Percentiles rank a stretch among this genome's conserved stretches.
phyloP scores from a whole-genome alignment of 1,139 yeast genomes.

The Saccharomyces hybrid region DNA sequence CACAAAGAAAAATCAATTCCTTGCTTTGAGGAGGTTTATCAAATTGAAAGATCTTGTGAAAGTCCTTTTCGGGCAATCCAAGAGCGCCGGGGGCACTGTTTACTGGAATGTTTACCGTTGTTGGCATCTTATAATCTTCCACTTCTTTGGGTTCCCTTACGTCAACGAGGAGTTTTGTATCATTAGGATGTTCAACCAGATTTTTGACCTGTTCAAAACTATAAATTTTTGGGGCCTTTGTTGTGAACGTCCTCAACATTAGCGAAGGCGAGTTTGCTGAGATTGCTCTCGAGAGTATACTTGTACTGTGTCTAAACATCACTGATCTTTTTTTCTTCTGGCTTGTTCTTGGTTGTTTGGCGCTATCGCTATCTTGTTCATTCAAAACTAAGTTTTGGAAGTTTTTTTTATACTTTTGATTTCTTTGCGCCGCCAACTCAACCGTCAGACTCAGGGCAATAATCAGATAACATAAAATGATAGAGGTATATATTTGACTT shows the following conservation, averaged over 20 bases:
- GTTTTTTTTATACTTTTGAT: neutral
- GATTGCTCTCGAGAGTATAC: neutral
- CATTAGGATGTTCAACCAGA: conserved; percentile 39
- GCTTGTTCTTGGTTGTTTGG: neutral
- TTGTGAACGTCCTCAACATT: conserved; percentile 11
- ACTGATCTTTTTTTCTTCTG: neutral
- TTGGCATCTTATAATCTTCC: conserved; percentile 62
- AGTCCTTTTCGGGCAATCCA: conserved; percentile 69
- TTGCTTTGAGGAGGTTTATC: conserved; percentile 66
- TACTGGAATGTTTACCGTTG: conserved; percentile 80
- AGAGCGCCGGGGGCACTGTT: conserved; percentile 93
- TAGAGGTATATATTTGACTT: neutral
- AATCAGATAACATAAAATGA: neutral
- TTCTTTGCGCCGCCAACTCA: neutral
- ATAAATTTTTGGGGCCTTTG: conserved; percentile 36
- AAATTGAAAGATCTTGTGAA: conserved; percentile 72
- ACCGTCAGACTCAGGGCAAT: neutral
- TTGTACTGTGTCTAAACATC: neutral
- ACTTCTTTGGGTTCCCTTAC: conserved; percentile 88
- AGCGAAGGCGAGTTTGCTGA: neutral
- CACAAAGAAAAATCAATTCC: conserved; percentile 82
- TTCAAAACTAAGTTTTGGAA: neutral
- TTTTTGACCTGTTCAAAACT: conserved; percentile 50
- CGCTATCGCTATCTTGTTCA: neutral
- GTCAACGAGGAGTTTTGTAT: conserved; percentile 58